Evolutionary conservation across 345 rosid genomes (phyloP).

Genomic region (Dimocarpus longan): DNA sequence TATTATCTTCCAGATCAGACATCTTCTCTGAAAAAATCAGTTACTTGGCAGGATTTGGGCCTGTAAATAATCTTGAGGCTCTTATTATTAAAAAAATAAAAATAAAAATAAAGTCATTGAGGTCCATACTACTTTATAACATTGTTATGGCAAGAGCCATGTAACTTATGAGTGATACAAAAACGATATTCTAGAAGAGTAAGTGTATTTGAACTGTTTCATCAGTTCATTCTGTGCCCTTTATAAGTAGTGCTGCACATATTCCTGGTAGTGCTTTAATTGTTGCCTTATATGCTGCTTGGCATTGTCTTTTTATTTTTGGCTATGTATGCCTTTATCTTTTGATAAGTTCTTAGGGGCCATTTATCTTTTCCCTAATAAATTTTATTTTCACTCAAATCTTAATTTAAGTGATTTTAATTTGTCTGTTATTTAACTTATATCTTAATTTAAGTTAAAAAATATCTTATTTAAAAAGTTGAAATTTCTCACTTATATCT

Average conservation of each 20-base stretch:
- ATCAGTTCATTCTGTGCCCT: background rate
- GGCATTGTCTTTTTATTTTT: background rate
- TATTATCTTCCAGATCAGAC: background rate
- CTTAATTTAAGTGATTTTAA: no score
- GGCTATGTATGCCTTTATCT: conserved; percentile 9
- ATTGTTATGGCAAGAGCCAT: background rate
- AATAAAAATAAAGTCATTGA: no score
- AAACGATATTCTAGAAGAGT: background rate
- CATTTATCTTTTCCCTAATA: background rate
- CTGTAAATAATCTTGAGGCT: background rate
- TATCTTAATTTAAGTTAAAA: no score
- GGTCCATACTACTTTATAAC: background rate
- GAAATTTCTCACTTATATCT: no score
- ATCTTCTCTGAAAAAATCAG: background rate
- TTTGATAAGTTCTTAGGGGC: background rate
- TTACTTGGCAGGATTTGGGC: background rate
- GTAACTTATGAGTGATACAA: conserved; percentile 9
- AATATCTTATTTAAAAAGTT: no score
- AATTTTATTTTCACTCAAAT: no score
- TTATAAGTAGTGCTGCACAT: background rate
- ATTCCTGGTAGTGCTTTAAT: background rate
- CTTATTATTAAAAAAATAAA: no score
- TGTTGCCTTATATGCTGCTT: background rate
- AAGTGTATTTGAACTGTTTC: background rate
- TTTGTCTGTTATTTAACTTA: no score